Evolutionary conservation across 108 stramenopile species (phyloP).

Genomic region (Ochromonas danica): DNA sequence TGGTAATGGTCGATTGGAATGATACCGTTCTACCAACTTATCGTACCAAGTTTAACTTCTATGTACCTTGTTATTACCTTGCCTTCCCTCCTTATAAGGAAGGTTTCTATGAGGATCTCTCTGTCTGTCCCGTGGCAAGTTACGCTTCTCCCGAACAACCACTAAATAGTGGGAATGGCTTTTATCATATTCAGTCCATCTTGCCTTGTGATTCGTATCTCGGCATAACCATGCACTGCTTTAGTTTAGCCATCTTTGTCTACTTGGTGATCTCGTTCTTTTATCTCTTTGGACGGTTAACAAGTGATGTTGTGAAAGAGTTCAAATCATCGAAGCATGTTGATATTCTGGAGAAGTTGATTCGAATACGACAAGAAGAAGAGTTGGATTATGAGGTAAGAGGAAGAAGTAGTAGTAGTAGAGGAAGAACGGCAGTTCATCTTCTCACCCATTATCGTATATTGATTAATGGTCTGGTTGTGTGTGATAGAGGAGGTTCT

Average conservation of each 20-base stretch:
- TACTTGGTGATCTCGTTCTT: neutral
- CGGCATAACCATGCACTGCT: neutral
- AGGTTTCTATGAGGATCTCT: constrained; percentile 1
- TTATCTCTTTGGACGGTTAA: neutral
- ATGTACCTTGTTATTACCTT: constrained; percentile 23
- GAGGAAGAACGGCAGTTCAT: too few relatives aligned
- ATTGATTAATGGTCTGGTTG: too few relatives aligned
- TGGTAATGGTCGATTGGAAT: constrained; percentile 31
- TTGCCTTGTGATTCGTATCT: constrained; percentile 21
- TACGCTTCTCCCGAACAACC: too few relatives aligned
- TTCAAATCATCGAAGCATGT: neutral
- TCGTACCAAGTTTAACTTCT: neutral
- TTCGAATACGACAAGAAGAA: neutral
- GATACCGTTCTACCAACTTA: neutral
- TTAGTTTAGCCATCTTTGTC: neutral
- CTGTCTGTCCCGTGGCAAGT: too few relatives aligned
- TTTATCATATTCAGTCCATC: too few relatives aligned
- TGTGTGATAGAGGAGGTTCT: too few relatives aligned
- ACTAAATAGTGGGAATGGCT: too few relatives aligned
- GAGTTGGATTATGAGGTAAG: constrained; percentile 8
- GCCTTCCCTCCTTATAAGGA: constrained; percentile 21
- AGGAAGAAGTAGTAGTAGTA: neutral
- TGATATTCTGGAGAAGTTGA: constrained; percentile 22
- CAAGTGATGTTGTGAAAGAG: neutral
- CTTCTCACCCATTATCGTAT: too few relatives aligned